Conservation (phyloP, 2,329 filamentous ascomycete species). For the Alternaria atra region DNA sequence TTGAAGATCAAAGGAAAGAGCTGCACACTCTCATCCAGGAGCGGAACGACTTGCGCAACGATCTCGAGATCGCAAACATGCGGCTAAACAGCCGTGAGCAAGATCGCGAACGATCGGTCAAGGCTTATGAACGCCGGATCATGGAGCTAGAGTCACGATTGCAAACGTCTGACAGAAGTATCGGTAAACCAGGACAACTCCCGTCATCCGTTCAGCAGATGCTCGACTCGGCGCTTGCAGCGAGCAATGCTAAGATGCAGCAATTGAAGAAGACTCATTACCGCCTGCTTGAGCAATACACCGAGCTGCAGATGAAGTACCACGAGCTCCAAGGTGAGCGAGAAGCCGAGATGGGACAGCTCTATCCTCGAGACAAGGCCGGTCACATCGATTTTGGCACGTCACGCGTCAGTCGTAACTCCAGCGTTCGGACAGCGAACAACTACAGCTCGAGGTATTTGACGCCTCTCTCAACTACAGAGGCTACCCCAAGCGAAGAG, state of each 20-base stretch:
- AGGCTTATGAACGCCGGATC: slow-evolving; percentile 60
- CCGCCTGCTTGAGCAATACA: slow-evolving; percentile 60
- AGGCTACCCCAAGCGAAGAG: slow-evolving; percentile 29
- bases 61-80: slow-evolving; percentile 67
- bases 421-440: slow-evolving; percentile 35
- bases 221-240: slow-evolving; percentile 59
- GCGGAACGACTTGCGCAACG: slow-evolving; percentile 66
- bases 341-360: slow-evolving; percentile 38
- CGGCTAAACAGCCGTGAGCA: slow-evolving; percentile 63
- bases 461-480: slow-evolving; percentile 36
- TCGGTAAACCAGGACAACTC: slow-evolving; percentile 44
- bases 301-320: slow-evolving; percentile 59
- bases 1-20: slow-evolving; percentile 44
- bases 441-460: slow-evolving; percentile 34
- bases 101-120: slow-evolving; percentile 59
- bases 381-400: slow-evolving; percentile 30
- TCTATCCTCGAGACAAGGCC: slow-evolving; percentile 30
- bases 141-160: slow-evolving; percentile 55
- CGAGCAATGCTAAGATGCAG: slow-evolving; percentile 57
- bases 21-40: slow-evolving; percentile 66
- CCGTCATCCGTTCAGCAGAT: slow-evolving; percentile 55
- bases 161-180: slow-evolving; percentile 36
- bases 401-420: slow-evolving; percentile 34
- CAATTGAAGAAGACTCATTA: slow-evolving; percentile 63
- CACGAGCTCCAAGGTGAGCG: slow-evolving; percentile 52